These are phyloP conservation scores for Coccomyxa subellipsoidea DNA, from an alignment of 163 green algal genomes.

Conservation along the genomic window DNA sequence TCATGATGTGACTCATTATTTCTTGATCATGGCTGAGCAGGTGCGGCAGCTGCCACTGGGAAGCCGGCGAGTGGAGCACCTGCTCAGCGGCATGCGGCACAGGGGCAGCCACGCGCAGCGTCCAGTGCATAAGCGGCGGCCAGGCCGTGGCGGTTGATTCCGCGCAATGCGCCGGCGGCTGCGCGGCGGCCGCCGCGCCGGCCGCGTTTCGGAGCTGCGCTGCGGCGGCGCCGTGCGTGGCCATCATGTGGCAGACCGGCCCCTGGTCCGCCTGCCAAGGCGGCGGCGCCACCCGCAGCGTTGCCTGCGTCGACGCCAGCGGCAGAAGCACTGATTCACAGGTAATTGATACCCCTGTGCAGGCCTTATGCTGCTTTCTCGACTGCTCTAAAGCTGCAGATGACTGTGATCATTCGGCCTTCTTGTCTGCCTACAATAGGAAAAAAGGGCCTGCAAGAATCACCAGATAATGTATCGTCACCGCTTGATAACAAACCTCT, in stretches of 20 bases:
- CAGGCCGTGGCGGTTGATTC: not conserved
- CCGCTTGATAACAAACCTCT: too few species aligned
- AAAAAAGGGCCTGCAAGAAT: too few species aligned
- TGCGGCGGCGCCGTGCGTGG: conserved; percentile 12
- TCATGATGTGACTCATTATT: not conserved
- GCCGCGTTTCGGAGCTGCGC: not conserved
- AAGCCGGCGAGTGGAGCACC: conserved; percentile 9
- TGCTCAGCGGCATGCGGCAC: conserved; percentile 25
- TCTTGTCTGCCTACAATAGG: too few species aligned
- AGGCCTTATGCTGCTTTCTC: not conserved
- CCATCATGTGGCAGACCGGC: conserved; percentile 13
- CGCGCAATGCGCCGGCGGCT: conserved; percentile 6
- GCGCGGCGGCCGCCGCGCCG: conserved; percentile 12
- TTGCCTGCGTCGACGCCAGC: not conserved
- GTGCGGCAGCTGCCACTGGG: conserved; percentile 17
- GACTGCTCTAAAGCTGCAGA: not conserved
- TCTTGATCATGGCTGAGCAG: too few species aligned
- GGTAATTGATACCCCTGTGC: not conserved
- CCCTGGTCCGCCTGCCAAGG: conserved; percentile 21
- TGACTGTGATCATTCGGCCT: too few species aligned
- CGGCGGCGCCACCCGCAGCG: conserved; percentile 10
- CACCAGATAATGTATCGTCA: too few species aligned
- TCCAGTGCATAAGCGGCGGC: conserved; percentile 18
- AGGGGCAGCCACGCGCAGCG: conserved; percentile 15
- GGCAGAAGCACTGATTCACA: not conserved